A percentile compares a stretch with the other conserved stretches of the same genome.
Conservation (phyloP, 441 rosid species). For the Eutrema salsugineum region DNA sequence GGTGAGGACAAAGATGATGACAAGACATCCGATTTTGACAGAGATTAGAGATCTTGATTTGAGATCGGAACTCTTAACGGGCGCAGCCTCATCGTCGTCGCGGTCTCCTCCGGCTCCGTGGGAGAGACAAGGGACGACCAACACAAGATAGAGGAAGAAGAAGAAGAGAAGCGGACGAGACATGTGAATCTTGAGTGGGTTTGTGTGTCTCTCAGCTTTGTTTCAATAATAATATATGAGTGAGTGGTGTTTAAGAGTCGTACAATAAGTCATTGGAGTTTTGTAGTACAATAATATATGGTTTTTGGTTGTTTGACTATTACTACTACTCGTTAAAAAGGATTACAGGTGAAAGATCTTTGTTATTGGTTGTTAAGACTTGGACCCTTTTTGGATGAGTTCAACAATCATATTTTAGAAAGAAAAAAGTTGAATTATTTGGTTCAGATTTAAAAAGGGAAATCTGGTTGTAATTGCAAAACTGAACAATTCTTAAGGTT, state of each 20-base stretch:
- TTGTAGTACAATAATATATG: conserved; percentile 17
- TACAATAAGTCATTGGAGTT: conserved; percentile 9
- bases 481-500: background rate
- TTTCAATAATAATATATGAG: too few species aligned
- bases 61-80: conserved; percentile 1
- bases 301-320: background rate
- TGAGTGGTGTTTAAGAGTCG: conserved; percentile 15
- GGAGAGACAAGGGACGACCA: conserved; percentile 47
- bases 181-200: conserved; percentile 26
- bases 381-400: background rate
- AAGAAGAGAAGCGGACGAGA: conserved; percentile 39
- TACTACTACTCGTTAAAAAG: background rate
- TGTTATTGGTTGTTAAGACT: background rate
- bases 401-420: background rate
- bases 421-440: background rate
- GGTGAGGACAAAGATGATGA: conserved; percentile 54
- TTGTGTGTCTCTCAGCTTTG: conserved; percentile 7
- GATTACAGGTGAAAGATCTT: conserved; percentile 4
- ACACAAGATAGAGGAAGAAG: conserved; percentile 42
- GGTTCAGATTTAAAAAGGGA: background rate
- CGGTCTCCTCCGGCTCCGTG: conserved; percentile 42
- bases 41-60: conserved; percentile 41
- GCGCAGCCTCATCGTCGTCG: conserved; percentile 28
- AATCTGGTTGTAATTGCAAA: background rate
- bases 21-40: conserved; percentile 63